Evolutionary conservation across 371 early-diverging fungal genomes (phyloP).

Genomic region (Capniomyces stellatus): DNA sequence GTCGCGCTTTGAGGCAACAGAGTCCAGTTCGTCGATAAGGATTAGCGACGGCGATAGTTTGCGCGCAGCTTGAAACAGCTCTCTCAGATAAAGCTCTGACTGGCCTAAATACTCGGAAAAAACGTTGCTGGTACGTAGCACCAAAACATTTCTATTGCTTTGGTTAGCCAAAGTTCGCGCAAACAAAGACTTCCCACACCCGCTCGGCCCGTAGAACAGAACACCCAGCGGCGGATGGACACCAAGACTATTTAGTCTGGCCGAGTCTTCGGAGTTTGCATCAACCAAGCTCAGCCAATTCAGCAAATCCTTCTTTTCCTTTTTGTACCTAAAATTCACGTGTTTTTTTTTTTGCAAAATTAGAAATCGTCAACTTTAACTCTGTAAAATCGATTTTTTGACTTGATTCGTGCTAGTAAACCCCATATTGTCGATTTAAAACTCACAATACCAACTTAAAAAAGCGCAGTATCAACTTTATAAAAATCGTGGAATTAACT

Average conservation of each 20-base stretch:
- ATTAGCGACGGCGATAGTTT: constrained; percentile 97
- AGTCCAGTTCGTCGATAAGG: constrained; percentile 95
- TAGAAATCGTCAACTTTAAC: too few relatives aligned
- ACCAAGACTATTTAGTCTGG: constrained; percentile 37
- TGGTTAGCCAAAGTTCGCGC: constrained; percentile 58
- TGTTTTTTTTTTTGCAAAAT: too few relatives aligned
- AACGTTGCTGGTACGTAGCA: constrained; percentile 68
- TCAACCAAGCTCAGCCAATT: neutral
- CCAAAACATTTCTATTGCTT: constrained; percentile 55
- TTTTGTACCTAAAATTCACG: neutral
- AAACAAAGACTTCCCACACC: constrained; percentile 82
- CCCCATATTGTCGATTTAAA: too few relatives aligned
- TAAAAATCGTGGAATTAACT: too few relatives aligned
- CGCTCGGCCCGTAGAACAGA: constrained; percentile 94
- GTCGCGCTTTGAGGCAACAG: constrained; percentile 72
- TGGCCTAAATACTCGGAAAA: constrained; percentile 97
- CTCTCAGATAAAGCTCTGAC: constrained; percentile 42
- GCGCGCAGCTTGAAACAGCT: constrained; percentile 98
- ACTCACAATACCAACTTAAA: too few relatives aligned
- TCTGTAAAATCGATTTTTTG: too few relatives aligned
- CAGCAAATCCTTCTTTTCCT: neutral
- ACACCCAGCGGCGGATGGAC: constrained; percentile 98
- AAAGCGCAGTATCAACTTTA: too few relatives aligned
- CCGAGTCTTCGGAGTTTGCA: neutral
- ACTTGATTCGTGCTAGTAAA: too few relatives aligned